Evolutionary conservation across 179 eudicot genomes (phyloP), one percentile per base, ranked within the genome.

Genomic region (Pouteria campechiana): DNA sequence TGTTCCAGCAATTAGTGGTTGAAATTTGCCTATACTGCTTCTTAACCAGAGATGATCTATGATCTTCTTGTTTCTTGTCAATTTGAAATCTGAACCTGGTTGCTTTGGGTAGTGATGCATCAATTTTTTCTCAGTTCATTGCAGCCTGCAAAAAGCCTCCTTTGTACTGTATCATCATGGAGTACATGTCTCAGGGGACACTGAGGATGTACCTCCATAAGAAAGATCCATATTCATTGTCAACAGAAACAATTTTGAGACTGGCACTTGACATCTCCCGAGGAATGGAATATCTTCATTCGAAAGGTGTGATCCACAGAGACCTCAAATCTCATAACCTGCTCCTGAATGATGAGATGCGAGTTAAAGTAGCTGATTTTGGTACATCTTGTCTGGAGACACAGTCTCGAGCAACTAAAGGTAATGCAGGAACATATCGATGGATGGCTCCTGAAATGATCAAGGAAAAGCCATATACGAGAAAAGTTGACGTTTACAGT

Each of bases 401-500:
- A 1, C 93, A 86, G 43, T 68, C 76, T 47, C 67, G 44, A 25
- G 85, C 75, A 44, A 37, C 74, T 1, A 86, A 86, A 54, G 95
- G 93, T 5, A 86, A 82, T 41, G 82, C 71, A 82, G 95, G 95
- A 25, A 86, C 95, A 3, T 82, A 86, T 25, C 76, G 95, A 17
- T 86, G 93, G 93, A 85, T 85, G 95, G 95, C 95, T 0, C 95
- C 95, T 0, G 95, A 85, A 70, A 85, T 85, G 95, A 74, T 78
- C 46, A 82, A 82, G 57, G 95, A 78, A 57, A 86, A 82, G 39
- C 70, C 80, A 11, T 78, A 76, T 46, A 62, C 85, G 2, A 64
- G 84, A 32, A 82, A 86, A 46, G 95, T 85, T 6, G 95, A 85
- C 48, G 95, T 85, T 0, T 85, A 85, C 42, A 85, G 95, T 56